Percentiles rank a stretch among this genome's conserved stretches.
Conservation (phyloP, 495 filamentous ascomycete genomes). For the Aspergillus baeticus region DNA sequence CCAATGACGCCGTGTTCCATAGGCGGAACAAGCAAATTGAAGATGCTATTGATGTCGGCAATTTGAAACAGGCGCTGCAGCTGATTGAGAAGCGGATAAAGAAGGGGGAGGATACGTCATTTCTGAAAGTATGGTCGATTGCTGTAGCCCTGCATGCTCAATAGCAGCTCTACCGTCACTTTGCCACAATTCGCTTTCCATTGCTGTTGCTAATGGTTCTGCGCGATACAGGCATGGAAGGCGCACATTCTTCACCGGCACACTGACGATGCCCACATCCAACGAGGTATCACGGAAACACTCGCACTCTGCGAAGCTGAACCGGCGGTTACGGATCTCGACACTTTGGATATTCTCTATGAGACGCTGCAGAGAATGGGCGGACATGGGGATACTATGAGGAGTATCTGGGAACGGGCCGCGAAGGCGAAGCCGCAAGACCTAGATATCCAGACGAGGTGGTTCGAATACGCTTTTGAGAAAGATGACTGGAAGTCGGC, state of each 20-base stretch:
- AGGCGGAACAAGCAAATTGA: slow-evolving; percentile 58
- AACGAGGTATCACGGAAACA: slow-evolving; percentile 48
- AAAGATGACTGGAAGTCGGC: slow-evolving; percentile 54
- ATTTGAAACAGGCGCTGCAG: slow-evolving; percentile 59
- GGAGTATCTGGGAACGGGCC: slow-evolving; percentile 54
- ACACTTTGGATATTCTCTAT: slow-evolving; percentile 48
- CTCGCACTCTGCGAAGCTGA: slow-evolving; percentile 44
- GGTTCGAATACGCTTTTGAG: slow-evolving; percentile 51
- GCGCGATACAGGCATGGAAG: slow-evolving; percentile 45
- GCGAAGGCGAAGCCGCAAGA: slow-evolving; percentile 51
- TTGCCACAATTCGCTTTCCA: background rate
- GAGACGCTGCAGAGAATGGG: slow-evolving; percentile 34
- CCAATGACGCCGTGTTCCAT: slow-evolving; percentile 45
- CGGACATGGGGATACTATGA: slow-evolving; percentile 33
- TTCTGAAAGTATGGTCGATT: slow-evolving; percentile 33
- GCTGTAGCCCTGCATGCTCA: slow-evolving; percentile 1
- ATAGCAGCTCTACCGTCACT: background rate
- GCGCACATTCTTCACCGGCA: slow-evolving; percentile 48
- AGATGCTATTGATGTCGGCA: slow-evolving; percentile 56
- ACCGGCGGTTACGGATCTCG: slow-evolving; percentile 49
- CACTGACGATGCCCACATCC: slow-evolving; percentile 41
- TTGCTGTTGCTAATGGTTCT: slow-evolving; percentile 9
- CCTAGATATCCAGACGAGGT: slow-evolving; percentile 50
- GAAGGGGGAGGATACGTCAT: slow-evolving; percentile 54
- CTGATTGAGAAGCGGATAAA: slow-evolving; percentile 60